Conservation (phyloP, 1,284 basidiomycete genomes). For the Cryptococcus sp. region DNA sequence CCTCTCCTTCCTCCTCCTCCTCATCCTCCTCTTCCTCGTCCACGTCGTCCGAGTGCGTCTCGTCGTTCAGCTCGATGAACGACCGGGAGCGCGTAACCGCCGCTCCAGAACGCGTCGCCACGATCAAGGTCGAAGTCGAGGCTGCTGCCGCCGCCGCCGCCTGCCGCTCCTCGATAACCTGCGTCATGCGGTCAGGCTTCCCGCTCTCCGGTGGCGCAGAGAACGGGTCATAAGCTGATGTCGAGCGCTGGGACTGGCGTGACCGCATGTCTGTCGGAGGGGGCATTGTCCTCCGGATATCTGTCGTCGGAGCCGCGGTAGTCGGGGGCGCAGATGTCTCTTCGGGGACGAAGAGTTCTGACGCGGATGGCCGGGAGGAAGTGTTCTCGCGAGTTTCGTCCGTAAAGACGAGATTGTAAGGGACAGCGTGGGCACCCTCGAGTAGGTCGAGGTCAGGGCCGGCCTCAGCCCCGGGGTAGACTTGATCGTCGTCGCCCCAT, state of each 20-base stretch:
- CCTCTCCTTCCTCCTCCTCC: conserved; percentile 16
- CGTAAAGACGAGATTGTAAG: too few species aligned
- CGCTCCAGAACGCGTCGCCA: neutral
- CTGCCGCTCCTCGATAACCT: conserved; percentile 10
- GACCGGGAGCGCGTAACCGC: neutral
- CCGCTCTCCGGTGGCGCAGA: neutral
- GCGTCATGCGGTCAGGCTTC: conserved; percentile 14
- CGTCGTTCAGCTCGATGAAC: conserved; percentile 10
- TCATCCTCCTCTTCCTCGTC: conserved; percentile 2
- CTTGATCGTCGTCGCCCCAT: conserved; percentile 1
- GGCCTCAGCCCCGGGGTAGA: too few species aligned
- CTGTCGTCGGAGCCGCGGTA: neutral
- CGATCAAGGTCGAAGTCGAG: neutral
- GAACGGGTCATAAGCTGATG: conserved; percentile 7
- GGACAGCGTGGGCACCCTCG: too few species aligned
- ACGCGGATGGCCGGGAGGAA: neutral
- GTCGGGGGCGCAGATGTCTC: neutral
- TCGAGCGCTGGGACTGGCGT: conserved; percentile 6
- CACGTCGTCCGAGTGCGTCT: conserved; percentile 7
- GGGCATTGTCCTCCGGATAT: conserved; percentile 13
- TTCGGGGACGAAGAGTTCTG: neutral
- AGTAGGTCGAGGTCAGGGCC: too few species aligned
- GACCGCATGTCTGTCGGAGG: conserved; percentile 17
- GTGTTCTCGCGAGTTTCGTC: conserved; percentile 22
- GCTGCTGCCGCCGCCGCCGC: neutral